These are phyloP conservation scores for Pythium aphanidermatum DNA, from an alignment of 352 stramenopile genomes.

Conservation along the genomic window DNA sequence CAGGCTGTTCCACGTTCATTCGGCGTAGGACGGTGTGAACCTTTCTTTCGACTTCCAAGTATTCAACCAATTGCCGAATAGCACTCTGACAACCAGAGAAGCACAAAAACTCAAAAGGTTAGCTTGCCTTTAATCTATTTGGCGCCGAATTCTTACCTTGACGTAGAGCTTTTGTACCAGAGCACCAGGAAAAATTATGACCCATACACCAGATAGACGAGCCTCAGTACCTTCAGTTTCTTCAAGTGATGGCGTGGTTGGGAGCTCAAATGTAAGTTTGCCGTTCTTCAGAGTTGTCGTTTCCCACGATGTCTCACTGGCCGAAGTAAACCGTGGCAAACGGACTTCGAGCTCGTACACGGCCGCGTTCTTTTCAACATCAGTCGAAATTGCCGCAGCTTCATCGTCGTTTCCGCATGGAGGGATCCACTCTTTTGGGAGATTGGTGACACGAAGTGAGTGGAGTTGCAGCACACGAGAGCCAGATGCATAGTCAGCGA, in stretches of 20 bases:
- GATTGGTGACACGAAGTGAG: conserved; percentile 24
- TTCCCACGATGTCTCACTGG: neutral
- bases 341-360: conserved; percentile 48
- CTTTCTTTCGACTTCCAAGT: conserved; percentile 42
- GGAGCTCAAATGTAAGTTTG: conserved; percentile 35
- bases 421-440: conserved; percentile 45
- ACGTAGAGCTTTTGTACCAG: conserved; percentile 31
- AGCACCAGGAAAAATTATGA: conserved; percentile 30
- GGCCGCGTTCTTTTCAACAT: conserved; percentile 32
- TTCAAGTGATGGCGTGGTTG: neutral
- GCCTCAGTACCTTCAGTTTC: neutral
- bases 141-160: conserved; percentile 28
- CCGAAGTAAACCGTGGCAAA: conserved; percentile 27
- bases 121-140: conserved; percentile 32
- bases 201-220: conserved; percentile 35
- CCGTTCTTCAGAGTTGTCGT: conserved; percentile 26
- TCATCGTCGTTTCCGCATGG: conserved; percentile 41
- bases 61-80: conserved; percentile 35
- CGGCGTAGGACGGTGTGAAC: conserved; percentile 29
- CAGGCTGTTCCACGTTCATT: conserved; percentile 21
- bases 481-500: conserved; percentile 40
- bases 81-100: too few relatives aligned
- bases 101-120: too few relatives aligned
- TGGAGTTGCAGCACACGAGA: conserved; percentile 36
- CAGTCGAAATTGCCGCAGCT: conserved; percentile 28